Evolutionary conservation across 179 eudicot species (phyloP).

Genomic region (Drosera spatulata): DNA sequence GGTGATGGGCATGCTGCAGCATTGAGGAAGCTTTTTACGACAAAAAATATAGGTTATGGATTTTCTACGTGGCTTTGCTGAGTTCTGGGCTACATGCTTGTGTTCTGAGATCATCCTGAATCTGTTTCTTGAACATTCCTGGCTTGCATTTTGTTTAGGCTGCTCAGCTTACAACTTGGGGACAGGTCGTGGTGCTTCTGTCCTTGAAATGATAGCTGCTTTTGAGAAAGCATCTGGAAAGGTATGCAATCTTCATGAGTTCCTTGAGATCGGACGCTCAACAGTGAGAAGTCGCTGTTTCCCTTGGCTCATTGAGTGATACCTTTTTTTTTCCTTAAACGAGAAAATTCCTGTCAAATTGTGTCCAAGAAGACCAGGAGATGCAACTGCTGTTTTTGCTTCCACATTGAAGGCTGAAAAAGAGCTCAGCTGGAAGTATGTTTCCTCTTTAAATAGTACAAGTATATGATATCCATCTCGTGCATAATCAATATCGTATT

Average conservation of each 20-base stretch:
- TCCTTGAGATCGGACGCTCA: background rate
- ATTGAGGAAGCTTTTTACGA: conserved; percentile 43
- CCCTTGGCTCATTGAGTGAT: background rate
- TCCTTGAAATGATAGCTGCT: conserved; percentile 71
- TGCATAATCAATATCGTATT: too few relatives aligned
- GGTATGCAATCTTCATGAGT: conserved; percentile 18
- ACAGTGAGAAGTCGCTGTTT: background rate
- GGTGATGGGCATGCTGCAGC: conserved; percentile 90
- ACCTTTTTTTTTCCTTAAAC: background rate
- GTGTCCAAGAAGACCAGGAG: conserved; percentile 76
- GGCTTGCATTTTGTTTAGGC: conserved; percentile 19
- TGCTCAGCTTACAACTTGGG: conserved; percentile 71
- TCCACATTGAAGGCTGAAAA: conserved; percentile 20
- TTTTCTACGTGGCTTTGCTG: background rate
- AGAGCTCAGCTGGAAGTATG: too few relatives aligned
- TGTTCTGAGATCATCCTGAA: too few relatives aligned
- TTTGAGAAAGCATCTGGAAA: conserved; percentile 78
- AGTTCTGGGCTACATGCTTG: too few relatives aligned
- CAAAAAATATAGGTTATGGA: conserved; percentile 32
- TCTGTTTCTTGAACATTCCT: background rate
- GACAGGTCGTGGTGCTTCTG: conserved; percentile 71
- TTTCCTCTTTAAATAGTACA: too few relatives aligned
- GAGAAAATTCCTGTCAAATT: conserved; percentile 66
- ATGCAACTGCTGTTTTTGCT: conserved; percentile 68
- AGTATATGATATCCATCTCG: too few relatives aligned